Base-by-base conservation (phyloP, 805 yeast genomes). In the Metschnikowia matae region DNA sequence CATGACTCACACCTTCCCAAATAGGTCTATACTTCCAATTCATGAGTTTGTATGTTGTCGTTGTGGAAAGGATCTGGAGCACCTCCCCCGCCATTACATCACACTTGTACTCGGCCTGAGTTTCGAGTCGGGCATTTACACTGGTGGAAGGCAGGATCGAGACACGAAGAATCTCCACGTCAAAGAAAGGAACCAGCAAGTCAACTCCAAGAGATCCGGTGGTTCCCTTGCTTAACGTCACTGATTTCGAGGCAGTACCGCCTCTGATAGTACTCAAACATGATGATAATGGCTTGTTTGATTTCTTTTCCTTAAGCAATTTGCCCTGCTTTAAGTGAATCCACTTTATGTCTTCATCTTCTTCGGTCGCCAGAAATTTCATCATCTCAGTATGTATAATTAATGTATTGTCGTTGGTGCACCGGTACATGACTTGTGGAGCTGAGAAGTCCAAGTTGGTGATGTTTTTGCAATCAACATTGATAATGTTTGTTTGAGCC, bases 81-180 rank as follows among this genome's bases (percentile, higher is more conserved):
- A 37, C 42, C 26, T 47, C 44, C 2, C 56, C 56, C 5, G 48
- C 43, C 29, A 3, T 23, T 14, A 46, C 53, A 21, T 38, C 34
- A 31, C 58, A 55, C 8, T 44, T 44, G 29, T 50, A 51, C 47
- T 55, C 58, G 4, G 36, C 44, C 45, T 46, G 55, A 10, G 45
- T 33, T 18, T 52, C 55, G 15, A 35, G 15, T 36, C 26, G 36
- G 26, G 37, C 40, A 11, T 15, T 13, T 6, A 42, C 14, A 20
- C 5, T 8, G 29, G 10, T 3, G 11, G 37, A 40, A 15, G 37
- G 51, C 50, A 5, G 50, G 1, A 11, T 17, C 29, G 13, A 40
- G n/a, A 39, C 32, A 36, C 47, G 47, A 40, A 52, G 13, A 29
- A 46, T 32, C 11, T 13, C 34, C 8, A 39, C 13, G 4, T 46